phyloP scores from a whole-genome alignment of 2,329 filamentous ascomycete species.

The Mariannaea sp. region DNA sequence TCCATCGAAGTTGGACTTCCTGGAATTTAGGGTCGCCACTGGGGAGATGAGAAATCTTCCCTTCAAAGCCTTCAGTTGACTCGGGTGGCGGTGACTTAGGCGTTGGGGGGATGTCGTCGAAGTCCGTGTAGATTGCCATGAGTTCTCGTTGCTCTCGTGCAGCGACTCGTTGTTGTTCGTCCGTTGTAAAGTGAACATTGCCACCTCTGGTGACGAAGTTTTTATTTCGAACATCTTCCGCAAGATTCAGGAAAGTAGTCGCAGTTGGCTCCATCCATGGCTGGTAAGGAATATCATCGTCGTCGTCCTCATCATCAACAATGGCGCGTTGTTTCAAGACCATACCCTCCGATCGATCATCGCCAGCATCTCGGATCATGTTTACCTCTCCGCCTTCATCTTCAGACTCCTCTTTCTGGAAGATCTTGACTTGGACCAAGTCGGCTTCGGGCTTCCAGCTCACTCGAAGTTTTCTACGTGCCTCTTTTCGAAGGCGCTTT shows the following conservation, averaged over 20 bases:
- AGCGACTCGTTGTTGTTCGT: slow-evolving; percentile 60
- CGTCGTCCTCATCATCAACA: slow-evolving; percentile 60
- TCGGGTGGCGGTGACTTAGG: slow-evolving; percentile 58
- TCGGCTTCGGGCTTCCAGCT: slow-evolving; percentile 70
- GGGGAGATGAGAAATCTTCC: slow-evolving; percentile 46
- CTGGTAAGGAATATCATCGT: slow-evolving; percentile 59
- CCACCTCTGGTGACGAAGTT: slow-evolving; percentile 62
- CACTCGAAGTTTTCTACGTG: slow-evolving; percentile 71
- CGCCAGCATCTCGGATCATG: slow-evolving; percentile 72
- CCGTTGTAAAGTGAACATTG: slow-evolving; percentile 53
- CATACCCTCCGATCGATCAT: slow-evolving; percentile 75
- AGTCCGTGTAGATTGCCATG: slow-evolving; percentile 63
- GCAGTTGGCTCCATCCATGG: slow-evolving; percentile 56
- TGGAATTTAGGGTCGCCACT: slow-evolving; percentile 48
- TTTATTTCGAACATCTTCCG: slow-evolving; percentile 51
- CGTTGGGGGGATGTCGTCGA: slow-evolving; percentile 59
- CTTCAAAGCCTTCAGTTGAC: slow-evolving; percentile 26
- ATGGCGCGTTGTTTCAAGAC: slow-evolving; percentile 61
- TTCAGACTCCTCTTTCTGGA: slow-evolving; percentile 74
- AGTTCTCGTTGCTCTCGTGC: slow-evolving; percentile 63
- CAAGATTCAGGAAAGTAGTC: slow-evolving; percentile 54
- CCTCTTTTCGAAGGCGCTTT: slow-evolving; percentile 73
- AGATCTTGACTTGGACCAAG: slow-evolving; percentile 69
- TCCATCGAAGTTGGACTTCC: slow-evolving; percentile 56
- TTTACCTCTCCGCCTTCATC: slow-evolving; percentile 69